A percentile compares a stretch with the other conserved stretches of the same genome.
These are phyloP conservation scores for Solanum neorickii DNA, from an alignment of 257 asterid species.

Conservation along the genomic window DNA sequence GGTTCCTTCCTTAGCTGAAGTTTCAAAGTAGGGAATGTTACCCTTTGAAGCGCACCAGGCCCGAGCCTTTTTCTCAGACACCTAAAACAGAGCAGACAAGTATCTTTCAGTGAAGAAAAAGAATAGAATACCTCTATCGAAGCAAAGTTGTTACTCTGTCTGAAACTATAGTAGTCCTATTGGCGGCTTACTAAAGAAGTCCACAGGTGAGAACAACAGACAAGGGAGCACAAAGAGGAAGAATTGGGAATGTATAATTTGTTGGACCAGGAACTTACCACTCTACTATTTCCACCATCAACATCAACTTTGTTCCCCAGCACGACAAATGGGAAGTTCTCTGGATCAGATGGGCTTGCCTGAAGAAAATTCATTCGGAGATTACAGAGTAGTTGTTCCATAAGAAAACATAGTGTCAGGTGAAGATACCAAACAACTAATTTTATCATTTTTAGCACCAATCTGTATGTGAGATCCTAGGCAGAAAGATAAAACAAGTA, in stretches of 20 bases:
- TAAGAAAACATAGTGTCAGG: background rate
- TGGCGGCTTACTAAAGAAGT: background rate
- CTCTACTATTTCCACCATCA: slow-evolving; percentile 96
- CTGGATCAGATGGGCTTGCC: slow-evolving; percentile 98
- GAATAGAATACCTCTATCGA: background rate
- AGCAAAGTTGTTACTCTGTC: background rate
- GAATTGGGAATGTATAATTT: background rate
- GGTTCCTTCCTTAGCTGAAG: slow-evolving; percentile 95
- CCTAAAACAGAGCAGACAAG: slow-evolving; percentile 25
- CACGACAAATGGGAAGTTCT: slow-evolving; percentile 95
- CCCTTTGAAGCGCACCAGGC: slow-evolving; percentile 99
- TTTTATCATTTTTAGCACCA: background rate
- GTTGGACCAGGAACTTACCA: slow-evolving; percentile 34
- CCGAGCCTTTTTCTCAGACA: slow-evolving; percentile 96
- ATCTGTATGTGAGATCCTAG: background rate
- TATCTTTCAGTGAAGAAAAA: background rate
- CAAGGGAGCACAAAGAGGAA: background rate
- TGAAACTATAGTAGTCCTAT: background rate
- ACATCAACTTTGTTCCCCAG: slow-evolving; percentile 92
- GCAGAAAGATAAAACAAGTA: background rate
- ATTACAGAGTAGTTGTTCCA: background rate
- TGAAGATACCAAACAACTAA: background rate
- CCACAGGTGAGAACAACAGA: background rate
- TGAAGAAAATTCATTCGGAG: slow-evolving; percentile 20
- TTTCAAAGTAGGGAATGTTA: slow-evolving; percentile 92